Evolutionary conservation across 768 basidiomycete species (phyloP), one percentile per base, ranked within the genome.

Genomic region (Cubamyces sp.): DNA sequence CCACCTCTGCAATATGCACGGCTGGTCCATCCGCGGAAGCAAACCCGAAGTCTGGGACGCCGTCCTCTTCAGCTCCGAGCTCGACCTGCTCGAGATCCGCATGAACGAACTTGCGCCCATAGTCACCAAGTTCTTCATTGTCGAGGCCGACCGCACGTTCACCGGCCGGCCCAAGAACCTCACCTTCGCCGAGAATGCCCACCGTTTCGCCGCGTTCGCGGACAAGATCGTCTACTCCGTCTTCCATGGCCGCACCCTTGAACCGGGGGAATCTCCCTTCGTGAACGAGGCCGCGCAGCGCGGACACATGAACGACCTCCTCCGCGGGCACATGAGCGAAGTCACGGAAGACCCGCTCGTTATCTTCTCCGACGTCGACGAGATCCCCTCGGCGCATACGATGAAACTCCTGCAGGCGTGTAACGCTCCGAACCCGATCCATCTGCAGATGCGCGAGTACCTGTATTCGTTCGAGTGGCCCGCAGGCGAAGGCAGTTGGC

Each of bases 401-500:
- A 68, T 86, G 16, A 69, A 74, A 40, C 76, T 88, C 4, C 74
- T 87, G 46, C 79, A 78, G 68, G 71, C 74, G 39, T 88, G 85
- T 69, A 80, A 82, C 52, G 85, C 82, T 64, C 81, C 81, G 15
- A 63, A 69, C 23, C 76, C 81, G 21, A 75, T 88, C 21, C 87
- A 87, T 67, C 79, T 87, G 1, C 85, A 87, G 68, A 75, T 88
- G 65, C 80, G 82, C 39, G 82, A 84, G 63, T 88, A 79, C 69
- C 54, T 87, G 34, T 87, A 88, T 72, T 84, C 82, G 76, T 85
- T 69, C 42, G 79, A 87, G 73, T 87, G 84, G 83, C 81, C 80
- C 54, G 68, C 84, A 21, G 85, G 82, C 25, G 74, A 77, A 61
- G 74, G 77, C 49, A 84, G 80, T 71, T 87, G 83, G 84, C 80